These are phyloP conservation scores for Solanum piurae DNA, from an alignment of 257 asterid species.

Conservation along the genomic window DNA sequence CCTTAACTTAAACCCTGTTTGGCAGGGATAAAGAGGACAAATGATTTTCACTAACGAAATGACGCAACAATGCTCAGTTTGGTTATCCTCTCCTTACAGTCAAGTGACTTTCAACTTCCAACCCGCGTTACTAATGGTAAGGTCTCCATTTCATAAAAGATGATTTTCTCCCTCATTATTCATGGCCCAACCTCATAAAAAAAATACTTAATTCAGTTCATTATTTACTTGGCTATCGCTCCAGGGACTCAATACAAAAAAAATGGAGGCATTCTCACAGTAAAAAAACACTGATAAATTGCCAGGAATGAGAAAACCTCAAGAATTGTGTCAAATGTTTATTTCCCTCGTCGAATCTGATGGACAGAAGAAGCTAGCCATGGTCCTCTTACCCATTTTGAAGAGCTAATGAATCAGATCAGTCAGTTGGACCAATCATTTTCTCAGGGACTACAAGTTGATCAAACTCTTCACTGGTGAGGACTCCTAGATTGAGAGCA, in stretches of 20 bases:
- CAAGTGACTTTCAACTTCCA: not conserved
- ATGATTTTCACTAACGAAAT: not conserved
- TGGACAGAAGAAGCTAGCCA: not conserved
- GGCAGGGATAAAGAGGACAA: not conserved
- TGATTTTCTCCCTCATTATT: not conserved
- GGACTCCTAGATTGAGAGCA: conserved; percentile 72
- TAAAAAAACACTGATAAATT: not conserved
- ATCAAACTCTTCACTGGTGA: conserved; percentile 69
- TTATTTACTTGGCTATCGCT: not conserved
- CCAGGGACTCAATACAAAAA: not conserved
- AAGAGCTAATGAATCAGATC: not conserved
- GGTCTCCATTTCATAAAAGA: not conserved
- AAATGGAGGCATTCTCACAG: not conserved
- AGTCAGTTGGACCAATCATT: conserved; percentile 85
- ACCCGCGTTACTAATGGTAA: not conserved
- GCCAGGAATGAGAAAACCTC: not conserved
- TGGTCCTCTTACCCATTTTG: not conserved
- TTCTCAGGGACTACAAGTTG: conserved; percentile 80
- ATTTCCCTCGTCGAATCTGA: not conserved
- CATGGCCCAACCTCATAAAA: not conserved
- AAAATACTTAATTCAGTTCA: not conserved
- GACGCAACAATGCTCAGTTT: not conserved
- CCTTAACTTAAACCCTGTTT: not conserved
- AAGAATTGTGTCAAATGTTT: not conserved
- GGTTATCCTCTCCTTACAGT: not conserved